Percentiles rank a stretch among this genome's conserved stretches.
Evolutionary conservation across 768 basidiomycete genomes (phyloP).

Genomic region (Tulasnella sp.): DNA sequence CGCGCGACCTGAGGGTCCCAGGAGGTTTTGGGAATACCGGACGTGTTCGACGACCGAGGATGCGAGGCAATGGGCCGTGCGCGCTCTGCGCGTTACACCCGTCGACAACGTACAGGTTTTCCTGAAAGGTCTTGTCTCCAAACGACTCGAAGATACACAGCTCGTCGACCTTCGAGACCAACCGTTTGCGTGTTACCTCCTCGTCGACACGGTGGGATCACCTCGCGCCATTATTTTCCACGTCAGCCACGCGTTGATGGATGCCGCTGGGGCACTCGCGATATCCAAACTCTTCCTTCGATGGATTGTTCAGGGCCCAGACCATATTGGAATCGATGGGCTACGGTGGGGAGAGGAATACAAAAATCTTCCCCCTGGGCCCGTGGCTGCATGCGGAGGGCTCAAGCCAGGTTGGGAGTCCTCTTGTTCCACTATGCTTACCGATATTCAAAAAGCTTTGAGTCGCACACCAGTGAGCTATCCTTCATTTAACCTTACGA

Average conservation of each 20-base stretch:
- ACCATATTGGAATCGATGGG: not conserved
- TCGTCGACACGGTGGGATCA: not conserved
- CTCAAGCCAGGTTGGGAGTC: not conserved
- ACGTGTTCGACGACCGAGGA: not conserved
- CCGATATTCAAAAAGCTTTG: not conserved
- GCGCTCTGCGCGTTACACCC: not conserved
- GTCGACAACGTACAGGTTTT: not conserved
- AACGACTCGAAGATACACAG: not conserved
- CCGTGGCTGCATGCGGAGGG: not conserved
- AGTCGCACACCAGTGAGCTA: not conserved
- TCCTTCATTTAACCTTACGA: not conserved
- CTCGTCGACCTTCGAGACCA: not conserved
- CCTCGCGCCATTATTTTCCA: constrained; percentile 3
- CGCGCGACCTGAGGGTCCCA: not conserved
- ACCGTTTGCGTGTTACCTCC: not conserved
- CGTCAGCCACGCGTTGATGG: constrained; percentile 2
- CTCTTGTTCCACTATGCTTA: not conserved
- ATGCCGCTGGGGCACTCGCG: not conserved
- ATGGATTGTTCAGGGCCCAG: not conserved
- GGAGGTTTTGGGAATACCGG: constrained; percentile 4
- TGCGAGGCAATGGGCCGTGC: not conserved
- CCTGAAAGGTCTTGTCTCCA: not conserved
- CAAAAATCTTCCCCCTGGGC: constrained; percentile 1
- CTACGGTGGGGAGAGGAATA: not conserved
- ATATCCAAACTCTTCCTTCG: not conserved